Evolutionary conservation across 2,329 filamentous ascomycete genomes (phyloP).

Genomic region (Pseudocercospora crystallina): DNA sequence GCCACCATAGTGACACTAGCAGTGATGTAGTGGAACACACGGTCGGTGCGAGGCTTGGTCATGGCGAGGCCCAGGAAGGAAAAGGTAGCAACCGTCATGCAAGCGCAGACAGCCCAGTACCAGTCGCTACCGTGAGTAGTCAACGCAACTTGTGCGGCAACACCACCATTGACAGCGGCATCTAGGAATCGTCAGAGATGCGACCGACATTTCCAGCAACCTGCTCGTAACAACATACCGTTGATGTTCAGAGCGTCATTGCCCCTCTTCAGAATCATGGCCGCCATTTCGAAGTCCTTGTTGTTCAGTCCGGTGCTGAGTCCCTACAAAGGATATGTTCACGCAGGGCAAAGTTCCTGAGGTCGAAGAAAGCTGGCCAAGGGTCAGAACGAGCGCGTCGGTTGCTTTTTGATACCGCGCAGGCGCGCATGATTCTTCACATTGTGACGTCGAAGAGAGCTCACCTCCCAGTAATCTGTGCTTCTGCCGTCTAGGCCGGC

Average conservation of each 20-base stretch:
- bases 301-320: too few relatives aligned
- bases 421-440: too few relatives aligned
- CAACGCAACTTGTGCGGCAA: conserved; percentile 55
- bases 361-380: too few relatives aligned
- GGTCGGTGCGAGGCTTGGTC: conserved; percentile 55
- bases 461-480: too few relatives aligned
- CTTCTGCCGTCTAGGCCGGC: too few relatives aligned
- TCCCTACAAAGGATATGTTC: too few relatives aligned
- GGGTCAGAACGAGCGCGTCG: too few relatives aligned
- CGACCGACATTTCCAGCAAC: not conserved
- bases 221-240: conserved; percentile 24
- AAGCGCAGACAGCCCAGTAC: conserved; percentile 61
- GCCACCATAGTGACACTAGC: conserved; percentile 59
- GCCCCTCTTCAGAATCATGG: not conserved
- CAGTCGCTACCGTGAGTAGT: conserved; percentile 61
- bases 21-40: conserved; percentile 66
- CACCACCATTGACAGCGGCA: conserved; percentile 46
- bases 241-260: conserved; percentile 53
- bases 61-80: conserved; percentile 54
- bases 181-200: conserved; percentile 25
- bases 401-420: too few relatives aligned
- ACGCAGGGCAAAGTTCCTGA: too few relatives aligned
- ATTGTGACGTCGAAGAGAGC: too few relatives aligned
- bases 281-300: too few relatives aligned
- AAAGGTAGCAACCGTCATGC: conserved; percentile 59